These are phyloP conservation scores for Malus sieversii DNA, from an alignment of 306 rosid genomes.

Conservation along the genomic window DNA sequence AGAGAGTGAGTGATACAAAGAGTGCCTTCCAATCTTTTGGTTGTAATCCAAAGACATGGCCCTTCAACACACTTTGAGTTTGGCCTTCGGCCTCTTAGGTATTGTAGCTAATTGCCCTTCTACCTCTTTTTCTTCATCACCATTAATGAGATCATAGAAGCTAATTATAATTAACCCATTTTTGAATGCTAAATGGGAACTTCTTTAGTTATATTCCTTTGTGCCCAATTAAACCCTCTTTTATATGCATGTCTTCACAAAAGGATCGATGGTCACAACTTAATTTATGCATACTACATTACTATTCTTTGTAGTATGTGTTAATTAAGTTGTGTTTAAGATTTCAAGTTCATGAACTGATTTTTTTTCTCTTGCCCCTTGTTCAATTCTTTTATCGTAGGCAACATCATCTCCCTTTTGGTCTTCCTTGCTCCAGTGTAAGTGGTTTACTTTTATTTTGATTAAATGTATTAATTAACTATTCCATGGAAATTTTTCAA, in stretches of 20 bases:
- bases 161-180: not conserved
- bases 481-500: not conserved
- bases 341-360: not conserved
- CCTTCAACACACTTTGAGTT: slow-evolving; percentile 37
- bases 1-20: not conserved
- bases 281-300: not conserved
- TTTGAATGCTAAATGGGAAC: not conserved
- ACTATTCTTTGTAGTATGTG: not conserved
- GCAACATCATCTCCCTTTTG: slow-evolving; percentile 73
- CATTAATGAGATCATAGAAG: not conserved
- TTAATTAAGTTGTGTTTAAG: not conserved
- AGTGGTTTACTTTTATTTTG: slow-evolving; percentile 11
- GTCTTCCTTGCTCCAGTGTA: slow-evolving; percentile 93
- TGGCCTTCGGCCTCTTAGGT: slow-evolving; percentile 84
- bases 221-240: too few species aligned
- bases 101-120: not conserved
- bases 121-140: not conserved
- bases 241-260: too few species aligned
- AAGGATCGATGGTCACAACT: not conserved
- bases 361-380: not conserved
- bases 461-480: not conserved
- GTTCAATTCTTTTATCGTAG: slow-evolving; percentile 21
- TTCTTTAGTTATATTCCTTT: too few species aligned
- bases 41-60: slow-evolving; percentile 44
- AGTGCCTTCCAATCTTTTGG: slow-evolving; percentile 1